Conservation (phyloP, 192 early-diverging fungal species). For the Blastocladiella britannica region DNA sequence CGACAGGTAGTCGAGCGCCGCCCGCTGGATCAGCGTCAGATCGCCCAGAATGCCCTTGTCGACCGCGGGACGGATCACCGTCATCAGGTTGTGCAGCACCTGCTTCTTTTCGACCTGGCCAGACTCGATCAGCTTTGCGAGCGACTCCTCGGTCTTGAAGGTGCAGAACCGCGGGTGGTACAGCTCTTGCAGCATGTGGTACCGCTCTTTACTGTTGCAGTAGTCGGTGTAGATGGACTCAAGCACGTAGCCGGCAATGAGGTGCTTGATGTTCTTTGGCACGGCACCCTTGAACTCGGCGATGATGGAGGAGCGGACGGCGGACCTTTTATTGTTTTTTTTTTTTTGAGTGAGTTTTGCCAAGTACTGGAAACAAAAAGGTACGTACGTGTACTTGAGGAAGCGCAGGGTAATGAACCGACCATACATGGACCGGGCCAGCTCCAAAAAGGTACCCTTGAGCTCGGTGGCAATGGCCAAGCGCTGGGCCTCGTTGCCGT, state of each 20-base stretch:
- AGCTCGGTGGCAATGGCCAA: constrained; percentile 61
- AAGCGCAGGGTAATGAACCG: constrained; percentile 72
- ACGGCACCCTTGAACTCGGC: constrained; percentile 59
- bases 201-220: constrained; percentile 50
- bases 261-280: constrained; percentile 65
- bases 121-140: background rate
- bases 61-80: constrained; percentile 44
- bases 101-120: constrained; percentile 28
- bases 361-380: too few species aligned
- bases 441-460: constrained; percentile 44
- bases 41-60: constrained; percentile 57
- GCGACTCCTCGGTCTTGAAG: constrained; percentile 33
- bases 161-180: constrained; percentile 80
- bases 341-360: too few species aligned
- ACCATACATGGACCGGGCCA: constrained; percentile 63
- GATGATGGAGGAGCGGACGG: constrained; percentile 39
- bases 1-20: constrained; percentile 63
- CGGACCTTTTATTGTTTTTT: too few species aligned
- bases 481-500: constrained; percentile 58
- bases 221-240: constrained; percentile 69
- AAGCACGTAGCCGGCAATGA: constrained; percentile 64
- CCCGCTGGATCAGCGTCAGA: constrained; percentile 66
- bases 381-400: constrained; percentile 53
- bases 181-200: constrained; percentile 65
- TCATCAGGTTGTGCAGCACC: constrained; percentile 48